Conservation (phyloP, 1,284 basidiomycete species). For the Cystobasidium pallidum region DNA sequence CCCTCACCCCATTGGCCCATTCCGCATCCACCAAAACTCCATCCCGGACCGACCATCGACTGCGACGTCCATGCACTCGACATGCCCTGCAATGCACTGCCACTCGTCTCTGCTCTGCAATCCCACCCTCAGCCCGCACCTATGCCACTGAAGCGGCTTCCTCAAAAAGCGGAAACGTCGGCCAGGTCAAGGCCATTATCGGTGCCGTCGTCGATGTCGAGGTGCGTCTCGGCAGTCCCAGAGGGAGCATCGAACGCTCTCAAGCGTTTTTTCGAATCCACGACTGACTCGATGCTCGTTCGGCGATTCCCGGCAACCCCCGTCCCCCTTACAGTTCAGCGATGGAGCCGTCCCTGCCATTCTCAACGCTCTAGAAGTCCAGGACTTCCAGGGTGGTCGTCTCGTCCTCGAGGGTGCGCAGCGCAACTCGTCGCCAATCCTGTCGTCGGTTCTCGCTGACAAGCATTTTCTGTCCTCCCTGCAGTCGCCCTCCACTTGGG, state of each 20-base stretch:
- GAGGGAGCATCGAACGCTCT: too few relatives aligned
- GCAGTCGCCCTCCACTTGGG: conserved; percentile 94
- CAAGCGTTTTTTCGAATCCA: too few relatives aligned
- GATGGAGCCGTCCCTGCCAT: conserved; percentile 81
- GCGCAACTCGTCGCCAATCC: not conserved
- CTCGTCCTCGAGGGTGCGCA: conserved; percentile 56
- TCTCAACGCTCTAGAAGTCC: conserved; percentile 96
- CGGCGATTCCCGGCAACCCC: too few relatives aligned
- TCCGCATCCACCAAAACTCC: not conserved
- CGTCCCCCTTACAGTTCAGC: conserved; percentile 54
- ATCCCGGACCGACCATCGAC: too few relatives aligned
- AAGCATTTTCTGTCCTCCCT: conserved; percentile 60
- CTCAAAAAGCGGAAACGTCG: conserved; percentile 73
- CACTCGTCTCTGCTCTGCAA: not conserved
- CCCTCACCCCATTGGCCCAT: conserved; percentile 17
- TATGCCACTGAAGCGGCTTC: conserved; percentile 89
- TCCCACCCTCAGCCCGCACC: conserved; percentile 67
- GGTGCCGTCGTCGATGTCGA: conserved; percentile 97
- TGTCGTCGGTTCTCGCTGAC: not conserved
- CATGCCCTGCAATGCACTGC: too few relatives aligned
- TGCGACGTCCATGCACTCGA: too few relatives aligned
- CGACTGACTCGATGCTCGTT: conserved; percentile 19
- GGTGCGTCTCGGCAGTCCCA: too few relatives aligned
- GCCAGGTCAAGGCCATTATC: conserved; percentile 72
- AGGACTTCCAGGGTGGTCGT: conserved; percentile 79